These are phyloP conservation scores for Fusarium zealandicum DNA, from an alignment of 2,329 filamentous ascomycete species.

Conservation along the genomic window DNA sequence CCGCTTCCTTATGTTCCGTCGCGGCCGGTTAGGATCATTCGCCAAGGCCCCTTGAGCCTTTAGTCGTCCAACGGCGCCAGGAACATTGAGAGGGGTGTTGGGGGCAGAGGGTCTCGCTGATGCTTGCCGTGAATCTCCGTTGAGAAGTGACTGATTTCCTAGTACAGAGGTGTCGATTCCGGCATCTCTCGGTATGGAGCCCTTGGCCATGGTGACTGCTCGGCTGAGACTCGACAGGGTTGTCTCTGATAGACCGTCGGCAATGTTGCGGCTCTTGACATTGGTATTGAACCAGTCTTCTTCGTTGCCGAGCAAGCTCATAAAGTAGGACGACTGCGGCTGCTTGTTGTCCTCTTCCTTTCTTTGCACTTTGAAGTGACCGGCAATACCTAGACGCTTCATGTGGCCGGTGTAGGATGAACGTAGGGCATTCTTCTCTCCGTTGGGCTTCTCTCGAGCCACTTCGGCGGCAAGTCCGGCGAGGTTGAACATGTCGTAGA, in stretches of 20 bases:
- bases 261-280: constrained; percentile 62
- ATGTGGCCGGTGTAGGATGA: constrained; percentile 75
- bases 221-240: constrained; percentile 54
- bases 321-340: constrained; percentile 57
- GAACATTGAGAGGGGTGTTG: constrained; percentile 57
- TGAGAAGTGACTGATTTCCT: constrained; percentile 60
- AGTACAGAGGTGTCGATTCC: constrained; percentile 66
- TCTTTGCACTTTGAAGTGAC: constrained; percentile 66
- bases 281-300: constrained; percentile 63
- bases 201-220: constrained; percentile 65
- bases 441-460: constrained; percentile 68
- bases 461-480: constrained; percentile 65
- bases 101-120: constrained; percentile 59
- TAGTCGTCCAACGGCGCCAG: constrained; percentile 46
- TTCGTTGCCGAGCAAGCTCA: constrained; percentile 60
- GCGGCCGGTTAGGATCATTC: constrained; percentile 63
- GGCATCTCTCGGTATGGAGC: constrained; percentile 59
- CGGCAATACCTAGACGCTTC: constrained; percentile 67
- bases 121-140: constrained; percentile 50
- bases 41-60: constrained; percentile 50
- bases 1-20: constrained; percentile 74
- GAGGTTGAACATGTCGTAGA: constrained; percentile 66
- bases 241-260: constrained; percentile 58
- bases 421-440: constrained; percentile 70
- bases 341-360: constrained; percentile 53